Percentiles rank a stretch among this genome's conserved stretches.
Evolutionary conservation across 2,329 filamentous ascomycete genomes (phyloP).

Genomic region (Diaporthe batatas): DNA sequence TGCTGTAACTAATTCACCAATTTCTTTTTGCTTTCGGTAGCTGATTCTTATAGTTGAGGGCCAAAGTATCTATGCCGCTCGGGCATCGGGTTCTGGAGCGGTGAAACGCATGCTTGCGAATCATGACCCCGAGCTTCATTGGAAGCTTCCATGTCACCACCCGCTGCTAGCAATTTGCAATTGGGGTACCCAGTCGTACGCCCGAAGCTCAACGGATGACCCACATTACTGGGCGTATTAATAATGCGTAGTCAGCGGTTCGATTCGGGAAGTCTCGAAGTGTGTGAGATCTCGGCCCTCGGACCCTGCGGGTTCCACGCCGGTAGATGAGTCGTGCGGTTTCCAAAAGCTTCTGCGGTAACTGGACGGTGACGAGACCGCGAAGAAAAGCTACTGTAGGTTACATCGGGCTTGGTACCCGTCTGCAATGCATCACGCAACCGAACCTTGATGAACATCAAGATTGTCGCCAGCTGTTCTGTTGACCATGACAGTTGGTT

Average conservation of each 20-base stretch:
- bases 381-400: neutral
- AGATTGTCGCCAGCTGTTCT: neutral
- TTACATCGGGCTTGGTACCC: neutral
- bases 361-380: neutral
- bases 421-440: neutral
- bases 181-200: neutral
- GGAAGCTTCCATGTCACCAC: neutral
- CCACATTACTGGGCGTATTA: neutral
- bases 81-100: neutral
- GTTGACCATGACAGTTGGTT: neutral
- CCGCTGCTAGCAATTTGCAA: neutral
- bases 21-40: neutral
- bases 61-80: neutral
- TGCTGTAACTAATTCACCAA: neutral
- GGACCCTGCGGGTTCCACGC: neutral
- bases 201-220: neutral
- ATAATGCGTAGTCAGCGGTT: slow-evolving; percentile 11
- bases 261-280: neutral
- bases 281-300: slow-evolving; percentile 2
- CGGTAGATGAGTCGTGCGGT: neutral
- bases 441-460: neutral
- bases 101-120: slow-evolving; percentile 13
- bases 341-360: neutral
- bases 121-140: neutral
- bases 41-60: slow-evolving; percentile 5